A percentile compares a stretch with the other conserved stretches of the same genome.
Conservation (phyloP, 352 stramenopile genomes). For the Thraustotheca clavata region DNA sequence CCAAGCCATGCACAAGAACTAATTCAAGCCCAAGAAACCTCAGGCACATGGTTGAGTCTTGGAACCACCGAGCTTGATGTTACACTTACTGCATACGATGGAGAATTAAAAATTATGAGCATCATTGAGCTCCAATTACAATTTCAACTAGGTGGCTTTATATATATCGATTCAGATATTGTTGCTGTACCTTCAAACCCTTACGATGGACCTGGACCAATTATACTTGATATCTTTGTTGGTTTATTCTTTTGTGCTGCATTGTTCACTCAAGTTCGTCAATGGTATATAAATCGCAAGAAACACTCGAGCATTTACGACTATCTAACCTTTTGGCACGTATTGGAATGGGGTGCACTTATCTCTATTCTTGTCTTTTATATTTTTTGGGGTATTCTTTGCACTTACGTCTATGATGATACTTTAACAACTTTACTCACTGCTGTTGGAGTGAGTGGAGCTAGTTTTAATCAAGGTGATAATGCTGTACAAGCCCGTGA, state of each 20-base stretch:
- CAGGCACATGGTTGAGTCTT: constrained; percentile 35
- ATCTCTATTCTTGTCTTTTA: background rate
- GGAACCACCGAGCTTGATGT: constrained; percentile 33
- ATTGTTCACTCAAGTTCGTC: constrained; percentile 21
- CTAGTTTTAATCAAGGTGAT: constrained; percentile 1
- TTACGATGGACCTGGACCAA: constrained; percentile 23
- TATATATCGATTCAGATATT: constrained; percentile 21
- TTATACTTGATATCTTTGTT: constrained; percentile 33
- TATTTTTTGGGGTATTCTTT: constrained; percentile 13
- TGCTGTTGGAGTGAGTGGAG: background rate
- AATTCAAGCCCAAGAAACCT: constrained; percentile 26
- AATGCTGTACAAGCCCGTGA: background rate
- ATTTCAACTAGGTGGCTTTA: constrained; percentile 30
- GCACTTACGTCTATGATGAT: constrained; percentile 1
- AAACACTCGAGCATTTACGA: constrained; percentile 6
- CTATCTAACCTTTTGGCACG: constrained; percentile 21
- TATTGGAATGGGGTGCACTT: constrained; percentile 18
- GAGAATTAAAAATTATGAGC: constrained; percentile 37
- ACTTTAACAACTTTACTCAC: background rate
- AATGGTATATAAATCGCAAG: constrained; percentile 14
- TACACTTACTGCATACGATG: constrained; percentile 46
- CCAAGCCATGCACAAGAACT: constrained; percentile 23
- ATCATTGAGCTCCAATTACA: constrained; percentile 33
- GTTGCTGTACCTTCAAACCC: constrained; percentile 31
- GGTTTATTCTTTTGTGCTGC: constrained; percentile 27